Conservation (phyloP, 768 basidiomycete species). For the Mycena haematopus region DNA sequence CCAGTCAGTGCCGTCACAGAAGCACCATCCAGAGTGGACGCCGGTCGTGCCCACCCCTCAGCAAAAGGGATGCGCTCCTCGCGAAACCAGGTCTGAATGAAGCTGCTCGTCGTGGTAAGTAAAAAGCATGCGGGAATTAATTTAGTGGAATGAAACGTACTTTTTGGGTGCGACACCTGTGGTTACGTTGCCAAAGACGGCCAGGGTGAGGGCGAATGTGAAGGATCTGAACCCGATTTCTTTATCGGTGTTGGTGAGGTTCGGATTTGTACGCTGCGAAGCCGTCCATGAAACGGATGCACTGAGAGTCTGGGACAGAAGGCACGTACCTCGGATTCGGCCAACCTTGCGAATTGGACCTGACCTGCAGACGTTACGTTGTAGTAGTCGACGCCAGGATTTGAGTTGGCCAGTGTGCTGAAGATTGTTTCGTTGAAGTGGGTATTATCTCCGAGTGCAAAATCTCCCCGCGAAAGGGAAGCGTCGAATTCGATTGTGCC, state of each 20-base stretch:
- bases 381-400: slow-evolving; percentile 29
- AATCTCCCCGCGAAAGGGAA: slow-evolving; percentile 28
- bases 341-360: slow-evolving; percentile 24
- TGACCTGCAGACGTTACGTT: slow-evolving; percentile 27
- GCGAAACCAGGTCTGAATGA: slow-evolving; percentile 31
- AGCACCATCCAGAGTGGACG: slow-evolving; percentile 7
- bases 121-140: neutral
- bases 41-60: slow-evolving; percentile 25
- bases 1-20: slow-evolving; percentile 19
- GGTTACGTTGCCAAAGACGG: slow-evolving; percentile 27
- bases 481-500: slow-evolving; percentile 30
- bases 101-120: slow-evolving; percentile 5
- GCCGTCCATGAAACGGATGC: neutral
- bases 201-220: slow-evolving; percentile 24
- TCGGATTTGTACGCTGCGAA: slow-evolving; percentile 24
- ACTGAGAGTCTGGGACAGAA: neutral
- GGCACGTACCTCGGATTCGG: slow-evolving; percentile 16
- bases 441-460: slow-evolving; percentile 27
- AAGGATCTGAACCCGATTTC: slow-evolving; percentile 25
- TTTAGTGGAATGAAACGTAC: neutral
- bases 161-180: slow-evolving; percentile 28
- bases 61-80: slow-evolving; percentile 29
- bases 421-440: slow-evolving; percentile 30
- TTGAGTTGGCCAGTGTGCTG: slow-evolving; percentile 28
- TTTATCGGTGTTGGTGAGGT: slow-evolving; percentile 29